phyloP scores from a whole-genome alignment of 2,329 filamentous ascomycete genomes.

The Cyphellophora attinorum region DNA sequence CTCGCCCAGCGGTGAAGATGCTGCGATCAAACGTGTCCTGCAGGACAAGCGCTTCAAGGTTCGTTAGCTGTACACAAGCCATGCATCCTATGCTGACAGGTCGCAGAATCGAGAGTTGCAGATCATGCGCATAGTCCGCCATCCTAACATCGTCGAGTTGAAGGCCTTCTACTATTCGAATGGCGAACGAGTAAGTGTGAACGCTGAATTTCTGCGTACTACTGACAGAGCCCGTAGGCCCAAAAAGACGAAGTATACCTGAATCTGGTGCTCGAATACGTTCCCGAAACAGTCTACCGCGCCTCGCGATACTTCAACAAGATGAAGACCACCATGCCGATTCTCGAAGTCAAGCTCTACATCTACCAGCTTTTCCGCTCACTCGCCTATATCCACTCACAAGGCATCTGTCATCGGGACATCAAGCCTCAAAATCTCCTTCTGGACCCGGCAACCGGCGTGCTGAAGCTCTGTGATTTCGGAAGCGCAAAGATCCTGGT shows the following conservation, averaged over 20 bases:
- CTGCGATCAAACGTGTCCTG: slow-evolving; percentile 95
- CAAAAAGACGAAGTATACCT: slow-evolving; percentile 98
- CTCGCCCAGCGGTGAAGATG: slow-evolving; percentile 94
- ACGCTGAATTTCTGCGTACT: neutral
- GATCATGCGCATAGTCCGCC: slow-evolving; percentile 98
- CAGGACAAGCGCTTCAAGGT: slow-evolving; percentile 99
- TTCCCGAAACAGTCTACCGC: slow-evolving; percentile 96
- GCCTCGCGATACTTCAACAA: slow-evolving; percentile 99
- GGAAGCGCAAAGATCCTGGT: slow-evolving; percentile 97
- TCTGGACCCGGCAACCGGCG: slow-evolving; percentile 79
- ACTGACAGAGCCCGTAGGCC: neutral
- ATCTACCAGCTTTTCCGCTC: slow-evolving; percentile 99
- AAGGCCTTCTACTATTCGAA: slow-evolving; percentile 99
- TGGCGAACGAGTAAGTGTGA: slow-evolving; percentile 73
- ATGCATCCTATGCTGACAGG: slow-evolving; percentile 21
- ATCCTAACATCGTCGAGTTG: slow-evolving; percentile 96
- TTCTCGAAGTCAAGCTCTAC: slow-evolving; percentile 97
- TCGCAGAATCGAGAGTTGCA: slow-evolving; percentile 91
- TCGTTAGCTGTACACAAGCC: slow-evolving; percentile 18
- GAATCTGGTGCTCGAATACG: slow-evolving; percentile 95
- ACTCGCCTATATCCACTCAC: slow-evolving; percentile 96
- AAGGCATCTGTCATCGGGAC: slow-evolving; percentile 97
- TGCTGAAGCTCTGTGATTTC: slow-evolving; percentile 97
- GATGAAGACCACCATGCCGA: slow-evolving; percentile 99
- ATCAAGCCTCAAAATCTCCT: slow-evolving; percentile 99